Conservation (phyloP, 441 rosid species). For the Omphalea diandra region DNA sequence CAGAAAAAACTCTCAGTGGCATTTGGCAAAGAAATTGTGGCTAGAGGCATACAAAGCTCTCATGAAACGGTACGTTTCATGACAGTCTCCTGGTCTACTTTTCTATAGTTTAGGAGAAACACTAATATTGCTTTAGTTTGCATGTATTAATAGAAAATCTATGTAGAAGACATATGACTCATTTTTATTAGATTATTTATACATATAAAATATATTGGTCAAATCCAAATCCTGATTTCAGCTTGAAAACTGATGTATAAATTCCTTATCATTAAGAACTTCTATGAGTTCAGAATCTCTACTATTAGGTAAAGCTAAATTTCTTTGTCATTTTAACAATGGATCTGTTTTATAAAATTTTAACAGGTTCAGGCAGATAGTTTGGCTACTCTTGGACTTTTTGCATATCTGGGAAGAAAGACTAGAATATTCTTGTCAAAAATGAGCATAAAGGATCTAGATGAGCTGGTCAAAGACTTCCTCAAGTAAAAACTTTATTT, state of each 20-base stretch:
- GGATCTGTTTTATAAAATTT: not conserved
- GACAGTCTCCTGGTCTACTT: not conserved
- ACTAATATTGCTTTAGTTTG: not conserved
- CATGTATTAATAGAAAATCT: not conserved
- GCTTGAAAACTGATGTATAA: conserved; percentile 1
- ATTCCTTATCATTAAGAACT: not conserved
- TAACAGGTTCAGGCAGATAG: conserved; percentile 52
- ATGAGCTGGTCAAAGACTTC: conserved; percentile 57
- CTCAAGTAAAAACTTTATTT: conserved; percentile 41
- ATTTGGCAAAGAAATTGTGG: conserved; percentile 40
- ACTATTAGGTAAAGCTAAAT: not conserved
- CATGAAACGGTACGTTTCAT: conserved; percentile 33
- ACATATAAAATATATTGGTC: not conserved
- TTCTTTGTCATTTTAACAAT: not conserved
- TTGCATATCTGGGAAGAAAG: conserved; percentile 63
- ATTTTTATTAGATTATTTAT: not conserved
- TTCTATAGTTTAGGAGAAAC: not conserved
- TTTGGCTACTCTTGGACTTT: conserved; percentile 68
- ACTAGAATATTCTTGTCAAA: conserved; percentile 48
- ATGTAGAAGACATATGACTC: not conserved
- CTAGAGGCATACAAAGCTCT: conserved; percentile 21
- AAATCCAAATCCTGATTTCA: not conserved
- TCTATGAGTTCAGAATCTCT: not conserved
- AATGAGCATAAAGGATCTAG: conserved; percentile 54
- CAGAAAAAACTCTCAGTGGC: conserved; percentile 54